Percentiles rank a stretch among this genome's conserved stretches.
Conservation (phyloP, 257 asterid genomes). For the Forsythia viridissima region DNA sequence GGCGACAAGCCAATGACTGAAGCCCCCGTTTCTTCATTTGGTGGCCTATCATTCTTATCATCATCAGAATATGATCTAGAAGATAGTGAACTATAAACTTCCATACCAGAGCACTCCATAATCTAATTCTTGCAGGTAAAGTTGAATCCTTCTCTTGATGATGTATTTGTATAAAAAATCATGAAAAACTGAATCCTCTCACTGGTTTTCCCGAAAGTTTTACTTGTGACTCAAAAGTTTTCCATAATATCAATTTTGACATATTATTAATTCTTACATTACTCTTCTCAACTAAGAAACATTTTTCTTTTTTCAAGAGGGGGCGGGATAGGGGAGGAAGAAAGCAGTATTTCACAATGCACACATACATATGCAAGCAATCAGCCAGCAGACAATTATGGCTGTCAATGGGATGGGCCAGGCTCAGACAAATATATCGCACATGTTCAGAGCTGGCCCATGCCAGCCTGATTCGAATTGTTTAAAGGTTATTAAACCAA, state of each 20-base stretch:
- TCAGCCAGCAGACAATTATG: neutral
- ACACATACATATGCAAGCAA: neutral
- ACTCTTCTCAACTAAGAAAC: neutral
- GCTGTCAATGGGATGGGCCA: neutral
- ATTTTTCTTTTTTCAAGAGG: neutral
- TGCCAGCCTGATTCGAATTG: neutral
- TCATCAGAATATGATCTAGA: slow-evolving; percentile 5
- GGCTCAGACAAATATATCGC: neutral
- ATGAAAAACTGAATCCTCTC: neutral
- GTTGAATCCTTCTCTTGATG: neutral
- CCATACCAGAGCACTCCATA: neutral
- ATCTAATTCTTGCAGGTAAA: slow-evolving; percentile 6
- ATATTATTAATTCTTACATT: neutral
- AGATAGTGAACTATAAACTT: neutral
- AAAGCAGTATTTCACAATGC: neutral
- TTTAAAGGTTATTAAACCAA: neutral
- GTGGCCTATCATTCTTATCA: neutral
- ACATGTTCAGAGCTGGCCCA: slow-evolving; percentile 2
- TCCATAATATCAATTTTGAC: neutral
- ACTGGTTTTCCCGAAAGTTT: neutral
- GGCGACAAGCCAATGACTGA: neutral
- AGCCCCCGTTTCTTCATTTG: neutral
- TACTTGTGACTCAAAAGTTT: neutral
- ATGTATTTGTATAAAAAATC: neutral
- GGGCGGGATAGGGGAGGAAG: neutral